phyloP scores from a whole-genome alignment of 202 grass and related monocot genomes.

The Cymbopogon flexuosus region DNA sequence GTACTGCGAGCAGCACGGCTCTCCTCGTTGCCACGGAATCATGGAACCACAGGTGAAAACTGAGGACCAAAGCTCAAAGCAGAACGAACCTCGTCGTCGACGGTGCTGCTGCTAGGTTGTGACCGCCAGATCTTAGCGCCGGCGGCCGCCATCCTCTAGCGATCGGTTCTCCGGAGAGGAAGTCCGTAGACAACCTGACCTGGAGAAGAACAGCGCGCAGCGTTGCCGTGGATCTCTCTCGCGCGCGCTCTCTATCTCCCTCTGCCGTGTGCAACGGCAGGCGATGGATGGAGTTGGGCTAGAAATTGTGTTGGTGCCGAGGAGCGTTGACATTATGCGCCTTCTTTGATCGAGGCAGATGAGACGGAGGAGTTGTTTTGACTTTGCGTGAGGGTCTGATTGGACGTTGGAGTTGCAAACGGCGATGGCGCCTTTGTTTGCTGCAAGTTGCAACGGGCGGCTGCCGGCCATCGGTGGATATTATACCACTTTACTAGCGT shows the following conservation, averaged over 20 bases:
- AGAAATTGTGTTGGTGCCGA: background rate
- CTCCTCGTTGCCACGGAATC: background rate
- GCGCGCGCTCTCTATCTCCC: background rate
- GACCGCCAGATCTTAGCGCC: conserved; percentile 22
- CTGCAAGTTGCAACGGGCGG: conserved; percentile 13
- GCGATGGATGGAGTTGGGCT: background rate
- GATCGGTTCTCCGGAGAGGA: background rate
- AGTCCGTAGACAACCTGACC: background rate
- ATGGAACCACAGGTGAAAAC: background rate
- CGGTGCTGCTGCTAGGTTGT: background rate
- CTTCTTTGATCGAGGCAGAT: background rate
- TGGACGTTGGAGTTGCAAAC: background rate
- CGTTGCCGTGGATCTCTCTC: background rate
- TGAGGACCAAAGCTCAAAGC: background rate
- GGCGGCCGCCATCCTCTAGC: background rate
- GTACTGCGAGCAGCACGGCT: background rate
- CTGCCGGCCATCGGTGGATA: background rate
- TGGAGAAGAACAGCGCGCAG: background rate
- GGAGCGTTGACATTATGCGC: conserved; percentile 27
- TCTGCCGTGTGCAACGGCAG: background rate
- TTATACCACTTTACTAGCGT: too few species aligned
- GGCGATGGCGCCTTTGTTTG: conserved; percentile 2
- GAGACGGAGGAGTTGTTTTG: background rate
- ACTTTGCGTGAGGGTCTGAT: background rate
- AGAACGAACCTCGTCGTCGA: background rate